phyloP scores from a whole-genome alignment of 2,329 filamentous ascomycete genomes.

The Aspergillus quadrilineatus region DNA sequence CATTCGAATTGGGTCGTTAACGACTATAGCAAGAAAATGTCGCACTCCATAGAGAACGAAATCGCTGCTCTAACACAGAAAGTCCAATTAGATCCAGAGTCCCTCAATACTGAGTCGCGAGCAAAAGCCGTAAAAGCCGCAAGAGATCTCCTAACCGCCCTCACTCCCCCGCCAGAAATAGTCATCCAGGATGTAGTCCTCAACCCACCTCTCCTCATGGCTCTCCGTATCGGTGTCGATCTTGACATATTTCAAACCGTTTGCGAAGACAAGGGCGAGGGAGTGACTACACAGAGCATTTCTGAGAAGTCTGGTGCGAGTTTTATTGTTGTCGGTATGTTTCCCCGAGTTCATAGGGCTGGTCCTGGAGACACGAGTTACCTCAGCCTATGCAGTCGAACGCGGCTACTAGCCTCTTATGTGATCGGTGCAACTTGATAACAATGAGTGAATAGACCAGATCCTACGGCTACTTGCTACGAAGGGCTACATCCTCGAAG shows the following conservation, averaged over 20 bases:
- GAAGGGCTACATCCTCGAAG: slow-evolving; percentile 18
- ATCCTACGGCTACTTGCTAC: slow-evolving; percentile 20
- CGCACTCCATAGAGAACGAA: too few relatives aligned
- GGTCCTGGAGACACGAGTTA: too few relatives aligned
- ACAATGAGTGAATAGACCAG: slow-evolving; percentile 4
- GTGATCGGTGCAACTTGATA: too few relatives aligned
- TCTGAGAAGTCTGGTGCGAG: slow-evolving; percentile 15
- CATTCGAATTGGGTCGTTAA: too few relatives aligned
- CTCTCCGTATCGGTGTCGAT: slow-evolving; percentile 20
- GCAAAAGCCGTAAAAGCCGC: too few relatives aligned
- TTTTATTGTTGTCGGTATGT: slow-evolving; percentile 16
- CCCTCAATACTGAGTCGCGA: too few relatives aligned
- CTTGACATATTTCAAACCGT: slow-evolving; percentile 13
- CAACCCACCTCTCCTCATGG: background rate
- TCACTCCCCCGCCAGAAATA: too few relatives aligned
- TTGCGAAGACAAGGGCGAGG: background rate
- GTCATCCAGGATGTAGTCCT: too few relatives aligned
- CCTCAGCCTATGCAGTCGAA: background rate
- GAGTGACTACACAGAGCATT: slow-evolving; percentile 12
- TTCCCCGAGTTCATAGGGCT: background rate
- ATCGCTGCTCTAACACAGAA: too few relatives aligned
- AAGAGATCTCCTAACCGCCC: too few relatives aligned
- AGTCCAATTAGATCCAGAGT: too few relatives aligned
- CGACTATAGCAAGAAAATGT: too few relatives aligned
- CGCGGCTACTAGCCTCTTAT: background rate